Base-by-base conservation (phyloP, 305 asterid species). In the Euphrasia arctica region DNA sequence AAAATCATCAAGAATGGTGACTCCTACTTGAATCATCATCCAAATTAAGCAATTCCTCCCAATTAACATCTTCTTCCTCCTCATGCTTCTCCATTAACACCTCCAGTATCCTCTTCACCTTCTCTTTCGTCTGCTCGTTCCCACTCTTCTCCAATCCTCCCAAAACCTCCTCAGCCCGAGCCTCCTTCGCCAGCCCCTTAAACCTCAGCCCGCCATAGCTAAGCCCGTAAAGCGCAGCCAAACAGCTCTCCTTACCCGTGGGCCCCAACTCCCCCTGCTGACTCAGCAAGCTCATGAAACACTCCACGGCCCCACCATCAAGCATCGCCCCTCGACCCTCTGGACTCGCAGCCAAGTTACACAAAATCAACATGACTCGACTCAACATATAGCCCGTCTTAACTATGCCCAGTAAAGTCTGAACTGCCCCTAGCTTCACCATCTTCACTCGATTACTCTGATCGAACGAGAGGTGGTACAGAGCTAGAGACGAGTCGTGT, bases 201-300 rank as follows among this genome's bases (percentile, higher is more conserved):
- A 90, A 90, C 83, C 97, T 80, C 75, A 83, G 65, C 60, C 97
- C 97, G 4, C 97, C 97, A 12, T 83, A 80, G 54, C 97, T 87
- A 75, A 90, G 75, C 63, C 95, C 95, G 36, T 79, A 81, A 60
- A 90, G 34, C 39, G 81, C 90, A 56, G 76, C 71, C 74, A 90
- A 63, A 39, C 91, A 82, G 66, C 85, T 80, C 64, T 90, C 95
- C 65, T 76, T 75, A 25, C 76, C 80, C 15, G 81, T 77, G 6
- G 82, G 74, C 27, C 82, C 87, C 9, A 79, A 77, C 60, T 79
- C 87, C 5, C 55, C 87, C 36, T 31, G 54, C 42, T 27, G 54
- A 11, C 72, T 74, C 70, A 90, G 62, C 72, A 82, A 66, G 28
- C 70, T 71, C 4, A 85, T 34, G 9, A 85, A 75, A 62, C 95